Evolutionary conservation across 306 rosid species (phyloP), one percentile per base, ranked within the genome.

Genomic region (Cucumis melo): DNA sequence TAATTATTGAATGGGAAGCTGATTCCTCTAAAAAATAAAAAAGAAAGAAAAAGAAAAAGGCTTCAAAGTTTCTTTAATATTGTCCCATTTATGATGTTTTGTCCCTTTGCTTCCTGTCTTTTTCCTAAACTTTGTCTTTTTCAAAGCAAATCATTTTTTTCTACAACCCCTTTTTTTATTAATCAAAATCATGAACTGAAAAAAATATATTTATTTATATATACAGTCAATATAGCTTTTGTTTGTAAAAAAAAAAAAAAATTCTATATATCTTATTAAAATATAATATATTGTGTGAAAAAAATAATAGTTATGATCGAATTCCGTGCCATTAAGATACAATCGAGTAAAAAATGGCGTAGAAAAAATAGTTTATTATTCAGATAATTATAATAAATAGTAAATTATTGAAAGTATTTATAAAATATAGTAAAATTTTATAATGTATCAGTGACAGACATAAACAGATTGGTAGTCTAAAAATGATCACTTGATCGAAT

Each of bases 51-150:
- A 51, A 5, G 15, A 29, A 32, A 44, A 41, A 23, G 39, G 1
- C 13, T 71, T 24, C 21, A 68, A 68, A 68, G 74, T n/a, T 24
- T 71, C 41, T 71, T 71, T 68, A 23, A 24, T 46, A 46, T n/a
- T 21, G 74, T 68, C 74, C 56, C 54, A 42, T 42, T 39, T 21
- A 44, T 70, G 75, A 50, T 70, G 20, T 24, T 20, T 2, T 68
- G 56, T 68, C 74, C 56, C 13, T 46, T 24, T 70, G 57, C 75
- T 15, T 14, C 23, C 3, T 24, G 19, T 48, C 75, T 13, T 44
- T 71, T 71, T 15, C 75, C 75, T 24, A 14, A 23, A 48, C 24
- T 7, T 71, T 71, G 41, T 71, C 75, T 71, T 71, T 71, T 71
- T 23, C 58, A 46, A 71, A 71, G 75, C 75, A 46, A 71, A 65